These are phyloP conservation scores for Taphrina pruni DNA, from an alignment of 1,139 yeast species.

Conservation along the genomic window DNA sequence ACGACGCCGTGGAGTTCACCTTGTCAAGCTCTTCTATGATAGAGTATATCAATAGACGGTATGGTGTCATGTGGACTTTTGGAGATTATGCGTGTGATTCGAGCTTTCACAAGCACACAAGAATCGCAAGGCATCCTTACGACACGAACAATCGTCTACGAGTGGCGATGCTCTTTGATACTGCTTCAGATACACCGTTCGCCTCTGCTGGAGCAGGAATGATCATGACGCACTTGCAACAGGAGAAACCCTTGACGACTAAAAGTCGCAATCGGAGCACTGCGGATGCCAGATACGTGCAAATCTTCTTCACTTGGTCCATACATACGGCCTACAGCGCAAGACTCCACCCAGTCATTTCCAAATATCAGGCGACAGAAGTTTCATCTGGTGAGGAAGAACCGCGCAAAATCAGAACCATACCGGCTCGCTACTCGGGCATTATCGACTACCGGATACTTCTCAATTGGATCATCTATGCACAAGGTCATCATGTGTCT, in stretches of 20 bases:
- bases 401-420: too few relatives aligned
- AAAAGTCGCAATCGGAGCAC: neutral
- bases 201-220: conserved; percentile 10
- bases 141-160: neutral
- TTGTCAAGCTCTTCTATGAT: conserved; percentile 2
- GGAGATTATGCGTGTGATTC: conserved; percentile 8
- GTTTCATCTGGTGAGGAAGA: neutral
- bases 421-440: conserved; percentile 5
- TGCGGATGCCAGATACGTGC: conserved; percentile 21
- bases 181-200: conserved; percentile 15
- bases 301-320: conserved; percentile 27
- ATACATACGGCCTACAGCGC: conserved; percentile 21
- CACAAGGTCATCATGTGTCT: conserved; percentile 10
- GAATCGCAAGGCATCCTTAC: neutral
- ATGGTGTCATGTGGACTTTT: conserved; percentile 30
- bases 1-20: conserved; percentile 11
- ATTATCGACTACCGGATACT: conserved; percentile 8
- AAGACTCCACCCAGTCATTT: neutral
- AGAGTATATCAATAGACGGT: conserved; percentile 12
- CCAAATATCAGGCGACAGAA: neutral
- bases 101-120: neutral
- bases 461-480: conserved; percentile 18
- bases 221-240: neutral
- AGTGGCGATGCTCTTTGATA: conserved; percentile 17
- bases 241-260: neutral